Base-by-base conservation (phyloP, 192 early-diverging fungal species). In the Linnemannia zychae region DNA sequence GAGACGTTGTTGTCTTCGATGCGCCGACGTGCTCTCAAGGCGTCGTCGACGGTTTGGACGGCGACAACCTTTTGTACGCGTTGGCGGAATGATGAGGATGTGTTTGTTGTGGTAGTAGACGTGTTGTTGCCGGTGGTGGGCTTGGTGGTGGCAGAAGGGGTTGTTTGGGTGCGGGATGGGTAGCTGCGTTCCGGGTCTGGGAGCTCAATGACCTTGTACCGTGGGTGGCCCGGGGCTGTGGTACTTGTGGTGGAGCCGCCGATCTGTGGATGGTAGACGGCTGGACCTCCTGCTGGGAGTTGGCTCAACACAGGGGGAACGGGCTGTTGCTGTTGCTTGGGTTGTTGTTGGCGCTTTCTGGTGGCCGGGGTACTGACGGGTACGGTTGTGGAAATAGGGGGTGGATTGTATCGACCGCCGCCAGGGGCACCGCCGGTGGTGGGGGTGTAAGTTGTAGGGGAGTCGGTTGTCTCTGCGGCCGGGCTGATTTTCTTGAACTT, bases 41-140 rank as follows among this genome's bases (percentile, higher is more conserved):
- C 74, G 18, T 82, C 69, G 17, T 81, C 80, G 33, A 76, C 34
- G 0, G 80, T 81, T 18, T 76, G 80, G 7, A 72, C 67, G 0
- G 47, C 75, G n/a, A 70, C 69, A 9, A 77, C n/a, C 63, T 73
- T 76, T 16, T 77, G 28, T 7, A 63, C 57, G 12, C 57, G 57
- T 63, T 63, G 57, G 13, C 57, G 57, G 57, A 63, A 31, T 63
- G 57, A 13, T 44, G 40, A 44, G 40, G 40, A 44, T 44, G 40
- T 44, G 9, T 44, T 44, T 3, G 40, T 44, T 9, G 40, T 9
- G 40, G 40, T 44, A 9, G 40, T 44, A n/a, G n/a, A n/a, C n/a
- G 52, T 9, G 52, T 28, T 22, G 20, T 6, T 52, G n/a, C n/a
- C n/a, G n/a, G n/a, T n/a, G n/a, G n/a, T n/a, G n/a, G n/a, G n/a